Percentiles rank a stretch among this genome's conserved stretches.
Evolutionary conservation across 371 early-diverging fungal genomes (phyloP).

Genomic region (Syncephalastrum monosporum): DNA sequence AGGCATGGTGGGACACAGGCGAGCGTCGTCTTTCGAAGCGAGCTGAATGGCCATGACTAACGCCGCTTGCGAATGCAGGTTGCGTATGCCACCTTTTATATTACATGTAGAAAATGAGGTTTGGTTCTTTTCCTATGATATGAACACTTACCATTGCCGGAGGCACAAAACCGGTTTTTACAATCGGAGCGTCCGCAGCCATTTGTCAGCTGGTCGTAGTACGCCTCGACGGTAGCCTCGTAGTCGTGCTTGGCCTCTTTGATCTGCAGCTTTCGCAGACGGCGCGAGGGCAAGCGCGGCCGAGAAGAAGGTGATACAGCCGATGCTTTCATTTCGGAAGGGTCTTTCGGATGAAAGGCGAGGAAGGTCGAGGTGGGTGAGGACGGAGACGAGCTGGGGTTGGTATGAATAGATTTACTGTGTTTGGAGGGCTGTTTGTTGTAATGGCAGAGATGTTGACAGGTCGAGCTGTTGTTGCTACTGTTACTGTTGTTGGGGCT

Average conservation of each 20-base stretch:
- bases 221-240: slow-evolving; percentile 35
- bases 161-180: slow-evolving; percentile 44
- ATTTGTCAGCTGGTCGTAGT: slow-evolving; percentile 36
- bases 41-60: slow-evolving; percentile 48
- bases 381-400: not conserved
- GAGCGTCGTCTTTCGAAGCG: slow-evolving; percentile 35
- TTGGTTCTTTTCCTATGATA: not conserved
- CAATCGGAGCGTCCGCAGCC: slow-evolving; percentile 42
- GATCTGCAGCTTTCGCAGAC: slow-evolving; percentile 24
- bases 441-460: slow-evolving; percentile 15
- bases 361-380: slow-evolving; percentile 1
- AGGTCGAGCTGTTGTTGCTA: not conserved
- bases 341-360: slow-evolving; percentile 1
- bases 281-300: not conserved
- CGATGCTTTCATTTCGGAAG: slow-evolving; percentile 1
- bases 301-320: slow-evolving; percentile 10
- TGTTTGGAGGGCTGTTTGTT: slow-evolving; percentile 4
- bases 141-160: slow-evolving; percentile 29
- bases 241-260: slow-evolving; percentile 38
- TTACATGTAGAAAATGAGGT: too few relatives aligned
- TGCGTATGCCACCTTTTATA: slow-evolving; percentile 30
- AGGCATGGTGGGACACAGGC: slow-evolving; percentile 19
- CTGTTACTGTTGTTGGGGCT: too few relatives aligned
- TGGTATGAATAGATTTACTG: slow-evolving; percentile 1
- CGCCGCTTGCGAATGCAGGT: slow-evolving; percentile 44